phyloP scores from a whole-genome alignment of 768 basidiomycete species.

The Lactarius evosmus region DNA sequence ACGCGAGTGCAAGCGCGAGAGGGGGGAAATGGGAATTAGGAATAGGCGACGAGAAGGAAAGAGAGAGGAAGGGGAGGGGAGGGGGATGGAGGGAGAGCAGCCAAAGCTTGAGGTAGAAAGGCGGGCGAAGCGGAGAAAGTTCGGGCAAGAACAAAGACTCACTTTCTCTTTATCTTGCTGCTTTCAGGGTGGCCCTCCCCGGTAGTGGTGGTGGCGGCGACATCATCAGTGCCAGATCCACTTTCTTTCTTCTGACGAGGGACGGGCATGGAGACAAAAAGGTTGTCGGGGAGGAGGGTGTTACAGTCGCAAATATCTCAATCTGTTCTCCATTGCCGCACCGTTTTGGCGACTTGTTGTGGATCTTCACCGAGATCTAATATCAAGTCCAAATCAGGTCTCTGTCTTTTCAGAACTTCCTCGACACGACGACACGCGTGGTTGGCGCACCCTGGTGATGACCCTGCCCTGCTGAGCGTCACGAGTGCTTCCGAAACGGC shows the following conservation, averaged over 20 bases:
- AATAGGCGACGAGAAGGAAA: slow-evolving; percentile 19
- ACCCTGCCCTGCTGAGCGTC: slow-evolving; percentile 8
- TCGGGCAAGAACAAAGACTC: slow-evolving; percentile 49
- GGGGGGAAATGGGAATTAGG: slow-evolving; percentile 26
- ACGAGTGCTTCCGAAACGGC: slow-evolving; percentile 19
- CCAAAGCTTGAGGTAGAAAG: slow-evolving; percentile 41
- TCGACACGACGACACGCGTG: slow-evolving; percentile 20
- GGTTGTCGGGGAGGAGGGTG: slow-evolving; percentile 30
- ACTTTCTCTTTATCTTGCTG: slow-evolving; percentile 79
- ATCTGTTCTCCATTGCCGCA: slow-evolving; percentile 30
- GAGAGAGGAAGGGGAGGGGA: slow-evolving; percentile 16
- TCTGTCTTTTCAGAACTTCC: slow-evolving; percentile 18
- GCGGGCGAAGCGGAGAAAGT: slow-evolving; percentile 50
- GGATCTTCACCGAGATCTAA: slow-evolving; percentile 28
- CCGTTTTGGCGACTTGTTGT: slow-evolving; percentile 16
- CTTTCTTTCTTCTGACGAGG: slow-evolving; percentile 65
- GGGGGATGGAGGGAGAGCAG: slow-evolving; percentile 34
- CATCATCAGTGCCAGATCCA: slow-evolving; percentile 60
- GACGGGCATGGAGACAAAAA: slow-evolving; percentile 52
- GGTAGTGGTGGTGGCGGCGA: slow-evolving; percentile 36
- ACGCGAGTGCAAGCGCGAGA: not conserved
- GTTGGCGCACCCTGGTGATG: slow-evolving; percentile 17
- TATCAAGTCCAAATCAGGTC: slow-evolving; percentile 30
- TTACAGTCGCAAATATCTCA: slow-evolving; percentile 29
- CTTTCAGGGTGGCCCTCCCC: slow-evolving; percentile 61